Evolutionary conservation across 148 eudicot species (phyloP), one percentile per base, ranked within the genome.

Genomic region (Polygonum maritimum): DNA sequence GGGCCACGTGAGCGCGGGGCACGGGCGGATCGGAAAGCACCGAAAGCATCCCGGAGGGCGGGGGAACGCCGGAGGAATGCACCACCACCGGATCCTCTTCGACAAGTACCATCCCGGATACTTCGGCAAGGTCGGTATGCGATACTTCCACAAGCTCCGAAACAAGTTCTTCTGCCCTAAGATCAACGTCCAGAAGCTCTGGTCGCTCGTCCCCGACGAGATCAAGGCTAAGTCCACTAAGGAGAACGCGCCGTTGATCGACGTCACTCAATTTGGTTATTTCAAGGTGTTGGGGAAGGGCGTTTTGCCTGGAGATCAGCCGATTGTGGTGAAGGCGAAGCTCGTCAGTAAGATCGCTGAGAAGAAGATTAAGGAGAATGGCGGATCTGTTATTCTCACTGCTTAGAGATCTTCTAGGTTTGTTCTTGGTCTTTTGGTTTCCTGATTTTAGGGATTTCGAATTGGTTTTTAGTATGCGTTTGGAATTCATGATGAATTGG

Each of bases 1-100:
- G 6, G 74, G 74, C 10, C 74, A 70, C 38, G 74, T 70, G 48
- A 70, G 74, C 31, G 74, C 74, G 22, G 74, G 74, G 0, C 74
- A 70, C 18, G 74, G 74, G 0, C 74, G 74, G 39, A 70, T 70
- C 48, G 74, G 74, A 70, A 70, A 70, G 48, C 74, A 70, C 74
- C 45, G 74, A 6, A 70, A 70, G 74, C 74, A 70, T 39, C 74
- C 74, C 7, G 74, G 74, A 16, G 74, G 74, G 14, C 22, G 48
- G 2, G 74, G 48, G 39, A 70, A 70, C 74, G 74, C 74, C 13
- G 74, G 74, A 70, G 74, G 74, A 7, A 70, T 70, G 74, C 74
- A 70, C 74, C 74, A 70, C 48, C 74, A 70, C 74, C 16, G 74
- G 47, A 70, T 70, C 74, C 48, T 70, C 45, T 70, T 70, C 74